Percentiles rank a stretch among this genome's conserved stretches.
Evolutionary conservation across 2,329 filamentous ascomycete species (phyloP).

Genomic region (Sphaerulina vaccinii): DNA sequence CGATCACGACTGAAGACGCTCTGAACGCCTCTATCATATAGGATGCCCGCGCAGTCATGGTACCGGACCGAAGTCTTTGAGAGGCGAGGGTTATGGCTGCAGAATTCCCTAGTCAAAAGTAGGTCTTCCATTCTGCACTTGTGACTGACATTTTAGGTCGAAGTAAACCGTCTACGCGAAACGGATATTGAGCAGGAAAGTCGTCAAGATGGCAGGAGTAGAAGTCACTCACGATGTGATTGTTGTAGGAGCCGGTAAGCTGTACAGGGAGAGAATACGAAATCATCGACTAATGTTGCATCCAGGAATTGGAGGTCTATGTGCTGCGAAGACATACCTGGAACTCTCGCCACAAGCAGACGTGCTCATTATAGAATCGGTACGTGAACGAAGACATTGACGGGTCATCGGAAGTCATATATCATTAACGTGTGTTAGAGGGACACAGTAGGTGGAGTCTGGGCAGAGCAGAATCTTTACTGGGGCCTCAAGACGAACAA

Average conservation of each 20-base stretch:
- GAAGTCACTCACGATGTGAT: constrained; percentile 9
- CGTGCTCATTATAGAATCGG: constrained; percentile 11
- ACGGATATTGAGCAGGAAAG: too few relatives aligned
- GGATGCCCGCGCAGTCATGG: not conserved
- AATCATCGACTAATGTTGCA: too few relatives aligned
- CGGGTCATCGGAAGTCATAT: too few relatives aligned
- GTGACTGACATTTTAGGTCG: too few relatives aligned
- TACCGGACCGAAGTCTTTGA: not conserved
- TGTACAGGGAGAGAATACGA: too few relatives aligned
- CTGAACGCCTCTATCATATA: not conserved
- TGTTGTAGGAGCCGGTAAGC: constrained; percentile 11
- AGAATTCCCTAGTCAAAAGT: too few relatives aligned
- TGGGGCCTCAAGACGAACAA: constrained; percentile 71
- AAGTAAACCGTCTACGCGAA: too few relatives aligned
- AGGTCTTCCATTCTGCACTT: too few relatives aligned
- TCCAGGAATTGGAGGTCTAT: constrained; percentile 17
- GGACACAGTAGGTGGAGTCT: constrained; percentile 61
- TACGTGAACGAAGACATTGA: too few relatives aligned
- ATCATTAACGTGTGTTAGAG: constrained; percentile 3
- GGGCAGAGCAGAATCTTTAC: constrained; percentile 66
- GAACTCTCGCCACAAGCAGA: constrained; percentile 8
- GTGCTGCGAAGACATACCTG: constrained; percentile 17
- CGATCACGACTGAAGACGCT: not conserved
- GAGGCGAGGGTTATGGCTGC: too few relatives aligned
- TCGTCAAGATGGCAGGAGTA: constrained; percentile 3